A percentile compares a stretch with the other conserved stretches of the same genome.
Conservation (phyloP, 1,139 yeast genomes). For the Kodamaea plutei region DNA sequence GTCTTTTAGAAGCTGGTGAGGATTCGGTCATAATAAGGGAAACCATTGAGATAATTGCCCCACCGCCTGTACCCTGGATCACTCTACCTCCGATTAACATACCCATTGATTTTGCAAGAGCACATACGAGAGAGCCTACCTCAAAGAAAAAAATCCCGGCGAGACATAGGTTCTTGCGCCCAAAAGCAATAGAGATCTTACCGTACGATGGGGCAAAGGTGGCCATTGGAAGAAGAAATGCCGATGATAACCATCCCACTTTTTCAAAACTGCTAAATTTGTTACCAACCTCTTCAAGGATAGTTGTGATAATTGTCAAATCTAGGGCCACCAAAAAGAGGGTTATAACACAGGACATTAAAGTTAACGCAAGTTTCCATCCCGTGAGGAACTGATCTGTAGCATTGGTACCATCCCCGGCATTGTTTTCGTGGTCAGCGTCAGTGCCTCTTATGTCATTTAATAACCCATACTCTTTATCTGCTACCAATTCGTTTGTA, state of each 20-base stretch:
- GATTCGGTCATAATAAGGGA: slow-evolving; percentile 57
- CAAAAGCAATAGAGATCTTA: slow-evolving; percentile 55
- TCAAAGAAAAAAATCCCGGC: slow-evolving; percentile 54
- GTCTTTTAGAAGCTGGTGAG: slow-evolving; percentile 56
- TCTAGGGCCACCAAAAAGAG: slow-evolving; percentile 63
- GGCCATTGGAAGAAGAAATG: slow-evolving; percentile 57
- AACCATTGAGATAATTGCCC: slow-evolving; percentile 60
- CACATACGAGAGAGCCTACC: slow-evolving; percentile 60
- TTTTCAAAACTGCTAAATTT: slow-evolving; percentile 52
- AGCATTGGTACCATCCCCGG: too few species aligned
- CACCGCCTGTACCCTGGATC: slow-evolving; percentile 73
- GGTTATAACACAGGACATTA: slow-evolving; percentile 44
- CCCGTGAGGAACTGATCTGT: too few species aligned
- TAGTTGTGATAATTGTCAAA: slow-evolving; percentile 61
- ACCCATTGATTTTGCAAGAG: slow-evolving; percentile 51
- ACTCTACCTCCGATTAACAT: slow-evolving; percentile 69
- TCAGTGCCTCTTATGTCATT: too few species aligned
- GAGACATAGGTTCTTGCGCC: slow-evolving; percentile 51
- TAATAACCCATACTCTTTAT: too few species aligned
- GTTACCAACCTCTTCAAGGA: slow-evolving; percentile 51
- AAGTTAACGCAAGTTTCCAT: slow-evolving; percentile 27
- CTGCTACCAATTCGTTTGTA: too few species aligned
- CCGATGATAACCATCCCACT: slow-evolving; percentile 60
- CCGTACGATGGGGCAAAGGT: slow-evolving; percentile 61
- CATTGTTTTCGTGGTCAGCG: too few species aligned